phyloP scores from a whole-genome alignment of 768 basidiomycete species.

The Pleurotus djamor region DNA sequence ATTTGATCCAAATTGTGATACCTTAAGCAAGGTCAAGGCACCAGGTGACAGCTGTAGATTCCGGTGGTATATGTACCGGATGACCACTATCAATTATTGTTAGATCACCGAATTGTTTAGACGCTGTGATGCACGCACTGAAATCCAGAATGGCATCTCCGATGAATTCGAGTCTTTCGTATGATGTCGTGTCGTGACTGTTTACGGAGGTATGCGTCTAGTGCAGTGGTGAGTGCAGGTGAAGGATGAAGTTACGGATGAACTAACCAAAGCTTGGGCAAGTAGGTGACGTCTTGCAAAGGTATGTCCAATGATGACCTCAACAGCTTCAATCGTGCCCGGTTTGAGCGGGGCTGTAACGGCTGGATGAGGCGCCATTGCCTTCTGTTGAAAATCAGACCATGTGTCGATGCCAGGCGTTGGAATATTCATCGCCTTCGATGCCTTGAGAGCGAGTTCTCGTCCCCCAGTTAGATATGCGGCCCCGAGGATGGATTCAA shows the following conservation, averaged over 20 bases:
- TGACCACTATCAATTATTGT: slow-evolving; percentile 51
- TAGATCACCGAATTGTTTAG: slow-evolving; percentile 8
- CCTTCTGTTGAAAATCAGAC: slow-evolving; percentile 66
- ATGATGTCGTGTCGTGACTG: slow-evolving; percentile 52
- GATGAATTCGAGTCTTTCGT: slow-evolving; percentile 81
- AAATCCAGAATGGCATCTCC: slow-evolving; percentile 88
- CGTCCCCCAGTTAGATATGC: slow-evolving; percentile 75
- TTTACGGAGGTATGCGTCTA: slow-evolving; percentile 71
- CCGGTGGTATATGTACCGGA: slow-evolving; percentile 65
- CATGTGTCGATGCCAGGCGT: slow-evolving; percentile 64
- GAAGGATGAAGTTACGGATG: neutral
- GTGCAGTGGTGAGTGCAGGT: slow-evolving; percentile 18
- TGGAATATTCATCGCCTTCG: slow-evolving; percentile 64
- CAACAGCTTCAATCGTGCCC: slow-evolving; percentile 53
- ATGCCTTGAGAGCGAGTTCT: slow-evolving; percentile 60
- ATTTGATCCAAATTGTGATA: slow-evolving; percentile 17
- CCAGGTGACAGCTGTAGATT: slow-evolving; percentile 69
- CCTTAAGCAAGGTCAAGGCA: slow-evolving; percentile 79
- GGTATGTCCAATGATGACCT: slow-evolving; percentile 60
- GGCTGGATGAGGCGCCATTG: slow-evolving; percentile 39
- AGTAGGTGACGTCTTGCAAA: slow-evolving; percentile 65
- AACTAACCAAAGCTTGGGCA: slow-evolving; percentile 68
- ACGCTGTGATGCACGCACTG: slow-evolving; percentile 39
- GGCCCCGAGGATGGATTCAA: slow-evolving; percentile 83
- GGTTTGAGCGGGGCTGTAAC: slow-evolving; percentile 41